Evolutionary conservation across 805 yeast genomes (phyloP).

Genomic region (Starmerella powellii): DNA sequence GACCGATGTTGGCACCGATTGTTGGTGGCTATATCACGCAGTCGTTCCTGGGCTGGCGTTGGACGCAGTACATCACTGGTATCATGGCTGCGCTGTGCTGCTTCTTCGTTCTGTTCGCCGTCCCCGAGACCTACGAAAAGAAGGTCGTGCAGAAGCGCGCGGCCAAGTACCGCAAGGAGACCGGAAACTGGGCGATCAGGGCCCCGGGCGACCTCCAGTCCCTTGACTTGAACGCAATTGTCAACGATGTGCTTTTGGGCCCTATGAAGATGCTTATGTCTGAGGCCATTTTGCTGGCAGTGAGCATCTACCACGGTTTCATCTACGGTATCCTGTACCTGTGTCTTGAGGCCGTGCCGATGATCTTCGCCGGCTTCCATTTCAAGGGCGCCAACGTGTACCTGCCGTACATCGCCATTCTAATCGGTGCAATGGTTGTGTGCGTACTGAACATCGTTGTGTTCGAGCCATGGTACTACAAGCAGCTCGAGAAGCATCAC

Average conservation of each 20-base stretch:
- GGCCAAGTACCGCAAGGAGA: constrained; percentile 44
- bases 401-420: constrained; percentile 70
- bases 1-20: constrained; percentile 77
- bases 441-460: constrained; percentile 40
- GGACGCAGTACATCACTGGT: constrained; percentile 65
- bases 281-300: constrained; percentile 32
- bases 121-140: constrained; percentile 63
- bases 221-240: constrained; percentile 32
- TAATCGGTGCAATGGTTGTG: constrained; percentile 56
- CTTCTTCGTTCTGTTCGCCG: constrained; percentile 34
- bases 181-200: constrained; percentile 73
- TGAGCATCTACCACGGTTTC: constrained; percentile 32
- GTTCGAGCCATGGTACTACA: constrained; percentile 43
- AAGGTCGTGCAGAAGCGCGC: constrained; percentile 54
- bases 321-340: constrained; percentile 34
- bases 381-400: constrained; percentile 52
- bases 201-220: constrained; percentile 44
- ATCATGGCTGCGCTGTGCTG: constrained; percentile 41
- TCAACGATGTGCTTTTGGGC: constrained; percentile 26
- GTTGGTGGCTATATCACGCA: constrained; percentile 56
- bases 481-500: constrained; percentile 39
- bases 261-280: constrained; percentile 28
- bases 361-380: constrained; percentile 42
- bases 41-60: constrained; percentile 66
- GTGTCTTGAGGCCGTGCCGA: constrained; percentile 32